Conservation (phyloP, 2,329 filamentous ascomycete genomes). For the Trichoderma koningii region DNA sequence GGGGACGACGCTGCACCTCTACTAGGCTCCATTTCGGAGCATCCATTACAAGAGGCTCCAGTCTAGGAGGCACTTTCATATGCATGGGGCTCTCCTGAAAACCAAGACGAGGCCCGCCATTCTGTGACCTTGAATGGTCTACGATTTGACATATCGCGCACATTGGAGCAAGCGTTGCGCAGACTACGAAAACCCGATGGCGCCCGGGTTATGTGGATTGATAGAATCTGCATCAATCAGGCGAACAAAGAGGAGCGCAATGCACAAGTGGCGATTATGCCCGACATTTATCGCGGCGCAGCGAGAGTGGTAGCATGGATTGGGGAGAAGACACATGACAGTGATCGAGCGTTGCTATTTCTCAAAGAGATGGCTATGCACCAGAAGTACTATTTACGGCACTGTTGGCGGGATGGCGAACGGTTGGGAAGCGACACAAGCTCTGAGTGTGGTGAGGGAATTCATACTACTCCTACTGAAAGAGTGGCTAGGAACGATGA, state of each 20-base stretch:
- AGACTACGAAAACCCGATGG: not conserved
- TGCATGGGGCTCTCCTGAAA: not conserved
- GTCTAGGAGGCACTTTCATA: slow-evolving; percentile 11
- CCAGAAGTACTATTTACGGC: not conserved
- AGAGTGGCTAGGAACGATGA: not conserved
- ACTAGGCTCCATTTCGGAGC: not conserved
- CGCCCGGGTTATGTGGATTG: not conserved
- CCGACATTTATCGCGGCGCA: not conserved
- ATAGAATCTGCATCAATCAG: slow-evolving; percentile 1
- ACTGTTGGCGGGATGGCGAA: not conserved
- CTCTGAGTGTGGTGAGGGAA: not conserved
- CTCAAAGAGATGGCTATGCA: not conserved
- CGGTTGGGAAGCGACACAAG: not conserved
- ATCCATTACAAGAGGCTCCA: not conserved
- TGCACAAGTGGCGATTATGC: not conserved
- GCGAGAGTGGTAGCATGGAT: not conserved
- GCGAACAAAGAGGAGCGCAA: not conserved
- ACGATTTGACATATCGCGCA: not conserved
- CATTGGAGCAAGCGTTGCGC: not conserved
- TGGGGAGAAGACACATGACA: not conserved
- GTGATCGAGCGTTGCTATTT: not conserved
- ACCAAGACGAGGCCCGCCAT: not conserved
- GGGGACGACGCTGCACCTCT: not conserved
- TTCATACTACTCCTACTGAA: not conserved
- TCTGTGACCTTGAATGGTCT: not conserved